Conservation (phyloP, 257 asterid genomes). For the Lavandula angustifolia region DNA sequence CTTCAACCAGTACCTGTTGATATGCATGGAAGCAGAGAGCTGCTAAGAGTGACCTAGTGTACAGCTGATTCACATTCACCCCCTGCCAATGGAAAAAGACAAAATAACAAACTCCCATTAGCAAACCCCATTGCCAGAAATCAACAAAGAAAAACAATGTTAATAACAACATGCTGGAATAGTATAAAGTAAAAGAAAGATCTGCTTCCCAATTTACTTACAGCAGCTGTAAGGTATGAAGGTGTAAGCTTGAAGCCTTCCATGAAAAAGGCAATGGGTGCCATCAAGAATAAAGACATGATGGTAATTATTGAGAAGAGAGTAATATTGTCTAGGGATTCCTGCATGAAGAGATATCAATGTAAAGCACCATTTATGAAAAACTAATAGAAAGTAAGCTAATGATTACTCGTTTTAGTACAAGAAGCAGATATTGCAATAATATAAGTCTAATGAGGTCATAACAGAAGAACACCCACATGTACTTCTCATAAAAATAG, state of each 20-base stretch:
- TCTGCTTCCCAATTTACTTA: slow-evolving; percentile 45
- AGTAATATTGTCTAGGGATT: slow-evolving; percentile 58
- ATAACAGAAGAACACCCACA: neutral
- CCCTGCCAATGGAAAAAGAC: slow-evolving; percentile 52
- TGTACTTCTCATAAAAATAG: neutral
- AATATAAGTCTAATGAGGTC: slow-evolving; percentile 3
- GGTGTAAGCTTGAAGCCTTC: slow-evolving; percentile 78
- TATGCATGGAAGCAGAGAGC: slow-evolving; percentile 99
- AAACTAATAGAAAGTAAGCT: slow-evolving; percentile 8
- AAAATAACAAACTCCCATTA: neutral
- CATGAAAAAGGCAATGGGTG: slow-evolving; percentile 47
- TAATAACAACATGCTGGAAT: slow-evolving; percentile 10
- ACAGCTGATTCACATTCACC: slow-evolving; percentile 65
- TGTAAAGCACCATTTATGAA: slow-evolving; percentile 24
- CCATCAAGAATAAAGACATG: slow-evolving; percentile 58
- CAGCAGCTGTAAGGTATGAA: slow-evolving; percentile 70
- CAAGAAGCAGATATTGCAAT: slow-evolving; percentile 16
- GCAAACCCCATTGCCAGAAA: slow-evolving; percentile 16
- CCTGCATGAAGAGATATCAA: slow-evolving; percentile 42
- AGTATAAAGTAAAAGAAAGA: slow-evolving; percentile 6
- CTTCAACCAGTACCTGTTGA: slow-evolving; percentile 65
- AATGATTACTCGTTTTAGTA: neutral
- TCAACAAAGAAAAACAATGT: slow-evolving; percentile 20
- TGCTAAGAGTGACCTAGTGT: slow-evolving; percentile 75
- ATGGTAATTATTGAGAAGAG: slow-evolving; percentile 59